Base-by-base conservation (phyloP, 2,329 filamentous ascomycete species). In the Clonostachys chloroleuca region DNA sequence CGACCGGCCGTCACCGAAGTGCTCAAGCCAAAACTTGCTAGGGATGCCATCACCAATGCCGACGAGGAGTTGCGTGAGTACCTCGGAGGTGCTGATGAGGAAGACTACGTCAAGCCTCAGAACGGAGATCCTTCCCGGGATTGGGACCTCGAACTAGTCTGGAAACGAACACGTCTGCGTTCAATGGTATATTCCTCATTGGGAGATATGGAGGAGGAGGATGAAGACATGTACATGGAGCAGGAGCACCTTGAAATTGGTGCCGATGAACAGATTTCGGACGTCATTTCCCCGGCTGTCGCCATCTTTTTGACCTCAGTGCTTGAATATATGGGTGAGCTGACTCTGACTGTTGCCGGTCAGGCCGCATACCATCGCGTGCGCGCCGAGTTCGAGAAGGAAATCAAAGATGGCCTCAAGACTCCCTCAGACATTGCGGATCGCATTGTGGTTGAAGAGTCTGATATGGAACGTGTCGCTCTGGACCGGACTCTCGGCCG, bases 151-250 rank as follows among this genome's bases (percentile, higher is more conserved):
- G 89, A 96, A 61, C 77, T 92, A 47, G 86, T 92, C 16, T 99
- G 94, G 92, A 96, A 95, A 71, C 81, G 94, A 55, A 94, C 92
- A 0, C 83, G 94, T 47, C 71, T 99, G 58, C 83, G 94, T 51
- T 96, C 94, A 65, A 99, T 99, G 94, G 92, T 99, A 18, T 97
- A 97, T 64, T 97, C 92, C 9, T 92, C 94, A 9, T 74, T 99
- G 7, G 94, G 94, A 41, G 92, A 99, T 61, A 84, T 99, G 78
- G 95, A 99, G 65, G 94, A 99, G 68, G 92, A 97, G 55, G 94
- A 99, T 54, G 94, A 97, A 65, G 92, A 96, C 60, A 83, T 84
- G 44, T 89, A 89, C 59, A 87, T 95, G 62, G 84, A 91, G 53
- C 83, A 90, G 57, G 90, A 94, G 48, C 81, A 88, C 39, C 74